Percentiles rank a stretch among this genome's conserved stretches.
These are phyloP conservation scores for Lichenothelia convexa DNA, from an alignment of 495 filamentous ascomycete genomes.

Conservation along the genomic window DNA sequence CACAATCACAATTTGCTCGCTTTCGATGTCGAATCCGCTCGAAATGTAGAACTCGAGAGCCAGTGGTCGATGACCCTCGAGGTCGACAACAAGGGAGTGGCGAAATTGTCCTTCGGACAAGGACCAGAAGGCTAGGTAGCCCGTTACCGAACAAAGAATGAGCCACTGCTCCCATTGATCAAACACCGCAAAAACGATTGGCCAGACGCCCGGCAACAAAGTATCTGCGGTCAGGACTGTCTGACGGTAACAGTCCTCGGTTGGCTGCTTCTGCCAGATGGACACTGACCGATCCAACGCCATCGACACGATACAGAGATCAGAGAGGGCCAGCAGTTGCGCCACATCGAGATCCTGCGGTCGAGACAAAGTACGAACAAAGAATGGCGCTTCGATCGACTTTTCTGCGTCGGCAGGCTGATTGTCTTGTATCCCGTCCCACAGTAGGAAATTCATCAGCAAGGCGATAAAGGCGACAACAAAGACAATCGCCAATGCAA, in stretches of 20 bases:
- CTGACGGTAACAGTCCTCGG: constrained; percentile 12
- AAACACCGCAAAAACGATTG: constrained; percentile 38
- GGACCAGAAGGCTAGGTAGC: constrained; percentile 39
- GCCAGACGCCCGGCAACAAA: constrained; percentile 28
- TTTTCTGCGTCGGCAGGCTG: constrained; percentile 12
- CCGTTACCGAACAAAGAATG: constrained; percentile 38
- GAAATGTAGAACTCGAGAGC: constrained; percentile 36
- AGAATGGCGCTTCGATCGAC: constrained; percentile 32
- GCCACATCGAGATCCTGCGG: constrained; percentile 47
- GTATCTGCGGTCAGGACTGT: constrained; percentile 22
- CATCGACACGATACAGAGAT: constrained; percentile 44
- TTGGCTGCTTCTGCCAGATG: constrained; percentile 29
- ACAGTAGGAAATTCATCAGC: constrained; percentile 48
- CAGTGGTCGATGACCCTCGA: constrained; percentile 33
- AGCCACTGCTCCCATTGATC: constrained; percentile 42
- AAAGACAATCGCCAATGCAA: constrained; percentile 34
- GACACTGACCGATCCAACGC: constrained; percentile 43
- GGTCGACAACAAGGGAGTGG: constrained; percentile 25
- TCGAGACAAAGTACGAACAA: constrained; percentile 34
- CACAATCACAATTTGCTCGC: constrained; percentile 30
- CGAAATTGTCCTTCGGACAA: constrained; percentile 33
- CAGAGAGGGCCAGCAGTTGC: constrained; percentile 34
- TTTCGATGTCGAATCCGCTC: constrained; percentile 5
- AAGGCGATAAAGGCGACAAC: constrained; percentile 36
- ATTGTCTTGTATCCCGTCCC: constrained; percentile 28